Evolutionary conservation across 768 basidiomycete species (phyloP), one percentile per base, ranked within the genome.

Genomic region (Psilocybe sp.): DNA sequence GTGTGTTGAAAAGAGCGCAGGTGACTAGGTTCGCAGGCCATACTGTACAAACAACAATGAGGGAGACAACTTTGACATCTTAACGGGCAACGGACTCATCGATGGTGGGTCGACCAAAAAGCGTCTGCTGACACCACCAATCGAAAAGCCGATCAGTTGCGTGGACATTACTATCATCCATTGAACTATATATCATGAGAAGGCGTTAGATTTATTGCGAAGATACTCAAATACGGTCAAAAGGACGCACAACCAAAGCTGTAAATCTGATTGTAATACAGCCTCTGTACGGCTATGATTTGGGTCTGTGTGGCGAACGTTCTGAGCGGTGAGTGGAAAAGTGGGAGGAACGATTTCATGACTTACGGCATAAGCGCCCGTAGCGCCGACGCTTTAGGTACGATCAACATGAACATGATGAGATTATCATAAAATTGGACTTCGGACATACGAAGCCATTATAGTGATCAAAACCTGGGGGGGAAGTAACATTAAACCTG

Each of bases 21-120:
- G 77, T 82, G 35, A 90, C 86, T n/a, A 92, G 76, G 51, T 87
- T 84, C 15, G 73, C 67, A 0, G 89, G 89, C 89, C 89, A 92
- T 63, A 91, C 86, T 87, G 23, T 7, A 28, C 23, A 28, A 72
- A 67, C 32, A 65, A 66, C 3, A 66, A 54, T 61, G 72, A 77
- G 53, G 78, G 36, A n/a, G 23, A 28, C 4, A 28, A 13, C 19
- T 47, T 10, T 20, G 38, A 7, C 44, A 35, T 23, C n/a, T 31
- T 20, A 59, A 75, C 4, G 37, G n/a, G n/a, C 1, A 13, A 64
- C 80, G 50, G 50, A 81, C 82, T 85, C 84, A 86, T 85, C 0
- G 82, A 82, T 2, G 80, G 80, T 7, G 82, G 87, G 48, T 82
- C 75, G 34, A 87, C 89, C 34, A 92, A 76, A 75, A 91, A 91